phyloP scores from a whole-genome alignment of 2,329 filamentous ascomycete genomes.

The Neofusicoccum sp. region DNA sequence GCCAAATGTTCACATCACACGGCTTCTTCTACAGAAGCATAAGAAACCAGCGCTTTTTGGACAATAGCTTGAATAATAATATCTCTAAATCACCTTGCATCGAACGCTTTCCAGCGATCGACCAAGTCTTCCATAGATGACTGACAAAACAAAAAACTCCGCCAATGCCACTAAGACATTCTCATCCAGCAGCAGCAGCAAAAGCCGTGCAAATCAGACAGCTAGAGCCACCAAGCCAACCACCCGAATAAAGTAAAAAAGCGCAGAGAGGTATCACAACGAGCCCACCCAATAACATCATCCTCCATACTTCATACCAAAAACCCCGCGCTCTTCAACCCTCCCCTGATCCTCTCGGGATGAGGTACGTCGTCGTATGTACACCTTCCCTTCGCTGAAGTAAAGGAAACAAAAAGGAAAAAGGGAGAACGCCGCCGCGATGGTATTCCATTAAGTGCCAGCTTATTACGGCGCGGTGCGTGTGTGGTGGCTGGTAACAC shows the following conservation, averaged over 20 bases:
- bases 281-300: not conserved
- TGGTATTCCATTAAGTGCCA: slow-evolving; percentile 1
- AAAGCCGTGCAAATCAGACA: not conserved
- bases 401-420: not conserved
- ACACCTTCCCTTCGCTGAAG: not conserved
- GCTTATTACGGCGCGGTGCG: not conserved
- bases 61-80: no score
- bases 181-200: not conserved
- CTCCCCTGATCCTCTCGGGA: not conserved
- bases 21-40: no score
- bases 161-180: not conserved
- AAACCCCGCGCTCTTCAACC: not conserved
- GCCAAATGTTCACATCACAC: no score
- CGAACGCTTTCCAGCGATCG: no score
- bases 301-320: no score
- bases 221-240: not conserved
- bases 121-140: no score
- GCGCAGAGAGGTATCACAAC: slow-evolving; percentile 18
- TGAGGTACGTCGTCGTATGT: not conserved
- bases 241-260: not conserved
- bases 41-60: no score
- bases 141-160: not conserved
- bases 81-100: no score
- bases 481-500: not conserved
- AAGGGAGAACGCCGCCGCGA: not conserved